Conservation (phyloP, 108 stramenopile species). For the Nannochloropsis salina region DNA sequence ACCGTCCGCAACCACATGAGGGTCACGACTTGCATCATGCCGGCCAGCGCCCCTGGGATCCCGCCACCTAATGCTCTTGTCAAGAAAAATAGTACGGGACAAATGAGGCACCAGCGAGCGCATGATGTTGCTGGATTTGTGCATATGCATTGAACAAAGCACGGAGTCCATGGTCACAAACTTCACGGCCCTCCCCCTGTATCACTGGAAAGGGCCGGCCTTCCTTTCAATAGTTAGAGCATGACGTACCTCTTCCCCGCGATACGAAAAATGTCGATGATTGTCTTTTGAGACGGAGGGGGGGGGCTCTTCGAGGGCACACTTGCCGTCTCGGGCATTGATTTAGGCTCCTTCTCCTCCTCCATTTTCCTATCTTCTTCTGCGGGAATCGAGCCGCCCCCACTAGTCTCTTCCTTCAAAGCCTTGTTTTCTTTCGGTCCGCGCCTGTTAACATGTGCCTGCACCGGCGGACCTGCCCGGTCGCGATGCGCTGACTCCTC, state of each 20-base stretch:
- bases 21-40: conserved; percentile 72
- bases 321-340: not conserved
- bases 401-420: not conserved
- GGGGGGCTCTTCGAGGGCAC: not conserved
- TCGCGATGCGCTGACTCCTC: too few species aligned
- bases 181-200: too few species aligned
- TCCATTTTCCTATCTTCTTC: not conserved
- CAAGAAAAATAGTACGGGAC: not conserved
- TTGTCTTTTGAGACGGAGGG: not conserved
- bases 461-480: too few species aligned
- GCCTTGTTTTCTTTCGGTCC: not conserved
- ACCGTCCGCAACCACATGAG: conserved; percentile 98
- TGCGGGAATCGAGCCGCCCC: not conserved
- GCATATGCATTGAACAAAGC: too few species aligned
- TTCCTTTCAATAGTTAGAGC: too few species aligned
- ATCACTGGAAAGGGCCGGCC: too few species aligned
- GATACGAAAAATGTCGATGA: not conserved
- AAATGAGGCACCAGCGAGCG: too few species aligned
- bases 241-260: not conserved
- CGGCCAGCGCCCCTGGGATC: conserved; percentile 76
- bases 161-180: too few species aligned
- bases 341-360: not conserved
- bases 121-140: too few species aligned
- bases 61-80: conserved; percentile 73
- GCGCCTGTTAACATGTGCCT: too few species aligned